Percentiles rank a stretch among this genome's conserved stretches.
Conservation (phyloP, 2,329 filamentous ascomycete species). For the Escovopsis sp. region DNA sequence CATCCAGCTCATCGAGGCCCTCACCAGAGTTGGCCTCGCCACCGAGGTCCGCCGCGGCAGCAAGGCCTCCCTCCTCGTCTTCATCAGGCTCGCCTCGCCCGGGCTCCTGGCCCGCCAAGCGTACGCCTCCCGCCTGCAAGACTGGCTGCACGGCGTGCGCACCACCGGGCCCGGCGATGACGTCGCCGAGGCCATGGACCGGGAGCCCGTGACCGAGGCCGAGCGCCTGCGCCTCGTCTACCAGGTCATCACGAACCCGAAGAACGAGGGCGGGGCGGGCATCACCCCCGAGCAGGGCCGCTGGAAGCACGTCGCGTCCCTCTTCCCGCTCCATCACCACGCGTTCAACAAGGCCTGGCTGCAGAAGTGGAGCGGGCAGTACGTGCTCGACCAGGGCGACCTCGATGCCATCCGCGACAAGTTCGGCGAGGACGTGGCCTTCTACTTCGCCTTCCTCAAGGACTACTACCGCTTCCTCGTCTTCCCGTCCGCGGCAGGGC, state of each 20-base stretch:
- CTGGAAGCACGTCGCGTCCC: constrained; percentile 57
- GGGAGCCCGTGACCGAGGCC: constrained; percentile 70
- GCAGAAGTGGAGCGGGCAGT: constrained; percentile 58
- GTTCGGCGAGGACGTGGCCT: constrained; percentile 75
- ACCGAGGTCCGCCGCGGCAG: constrained; percentile 78
- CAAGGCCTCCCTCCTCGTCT: constrained; percentile 62
- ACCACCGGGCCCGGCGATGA: constrained; percentile 62
- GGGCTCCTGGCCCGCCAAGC: constrained; percentile 64
- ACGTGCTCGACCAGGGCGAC: constrained; percentile 48
- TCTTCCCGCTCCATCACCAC: constrained; percentile 71
- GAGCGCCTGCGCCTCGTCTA: constrained; percentile 82
- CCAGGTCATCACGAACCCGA: constrained; percentile 62
- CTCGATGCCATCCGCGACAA: constrained; percentile 62
- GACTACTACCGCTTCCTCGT: constrained; percentile 76
- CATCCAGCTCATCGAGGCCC: constrained; percentile 58
- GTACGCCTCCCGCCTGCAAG: constrained; percentile 75
- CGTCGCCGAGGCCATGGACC: constrained; percentile 49
- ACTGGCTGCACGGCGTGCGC: constrained; percentile 86
- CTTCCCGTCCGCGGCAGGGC: constrained; percentile 68
- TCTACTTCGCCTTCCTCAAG: constrained; percentile 91
- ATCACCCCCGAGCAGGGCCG: constrained; percentile 53
- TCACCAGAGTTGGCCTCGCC: constrained; percentile 67
- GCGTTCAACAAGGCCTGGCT: constrained; percentile 63
- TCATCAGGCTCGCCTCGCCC: constrained; percentile 65
- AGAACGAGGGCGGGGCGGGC: constrained; percentile 63